phyloP scores from a whole-genome alignment of 768 basidiomycete species.

The Amanita pseudoporphyria region DNA sequence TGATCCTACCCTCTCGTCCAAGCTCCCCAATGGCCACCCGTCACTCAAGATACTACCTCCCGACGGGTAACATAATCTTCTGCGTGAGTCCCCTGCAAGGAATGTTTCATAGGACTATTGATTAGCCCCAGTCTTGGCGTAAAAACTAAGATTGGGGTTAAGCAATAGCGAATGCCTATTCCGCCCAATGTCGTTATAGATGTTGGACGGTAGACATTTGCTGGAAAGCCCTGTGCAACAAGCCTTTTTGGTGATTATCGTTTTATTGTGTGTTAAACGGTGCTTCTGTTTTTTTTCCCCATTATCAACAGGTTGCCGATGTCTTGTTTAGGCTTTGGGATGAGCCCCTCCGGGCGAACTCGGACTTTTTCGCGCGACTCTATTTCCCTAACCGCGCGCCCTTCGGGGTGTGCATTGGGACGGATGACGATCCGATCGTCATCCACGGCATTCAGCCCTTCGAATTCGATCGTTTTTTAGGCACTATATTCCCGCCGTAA shows the following conservation, averaged over 20 bases:
- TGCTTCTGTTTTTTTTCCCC: background rate
- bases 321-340: conserved; percentile 3
- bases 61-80: conserved; percentile 5
- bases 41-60: conserved; percentile 9
- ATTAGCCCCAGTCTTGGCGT: background rate
- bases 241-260: conserved; percentile 5
- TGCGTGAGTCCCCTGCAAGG: conserved; percentile 4
- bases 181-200: background rate
- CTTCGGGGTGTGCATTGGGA: background rate
- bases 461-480: conserved; percentile 9
- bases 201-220: background rate
- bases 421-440: conserved; percentile 3
- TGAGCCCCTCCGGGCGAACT: background rate
- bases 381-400: background rate
- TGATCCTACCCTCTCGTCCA: background rate
- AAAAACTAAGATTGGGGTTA: background rate
- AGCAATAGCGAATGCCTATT: background rate
- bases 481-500: conserved; percentile 8
- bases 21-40: background rate
- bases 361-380: background rate
- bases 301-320: conserved; percentile 1
- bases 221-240: conserved; percentile 3
- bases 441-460: conserved; percentile 6
- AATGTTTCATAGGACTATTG: conserved; percentile 3
- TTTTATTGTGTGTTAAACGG: background rate